Evolutionary conservation across 768 basidiomycete species (phyloP), one percentile per base, ranked within the genome.

Genomic region (Zangia roseola): DNA sequence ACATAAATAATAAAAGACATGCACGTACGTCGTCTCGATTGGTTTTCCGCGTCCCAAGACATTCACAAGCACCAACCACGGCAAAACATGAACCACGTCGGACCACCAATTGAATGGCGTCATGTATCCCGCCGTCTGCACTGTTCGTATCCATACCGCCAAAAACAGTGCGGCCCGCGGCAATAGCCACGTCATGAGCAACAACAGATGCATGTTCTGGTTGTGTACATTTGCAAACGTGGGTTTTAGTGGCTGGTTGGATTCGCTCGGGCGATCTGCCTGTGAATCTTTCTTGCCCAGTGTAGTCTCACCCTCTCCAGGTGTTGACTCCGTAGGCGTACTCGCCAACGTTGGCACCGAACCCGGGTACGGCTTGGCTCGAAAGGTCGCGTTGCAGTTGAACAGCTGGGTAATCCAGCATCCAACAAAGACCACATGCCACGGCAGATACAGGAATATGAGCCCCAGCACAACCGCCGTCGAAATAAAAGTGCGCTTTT

Each of bases 361-460:
- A 17, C 64, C 62, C 16, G 55, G 58, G 23, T 54, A 55, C 7
- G 38, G 23, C 26, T 53, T 54, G 26, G 46, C 34, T 42, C 57
- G 49, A 35, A 37, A 35, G 30, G 55, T 44, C 31, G 64, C 69
- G 16, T 77, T 77, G 56, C 86, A 90, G 31, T 81, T 84, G 57
- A 80, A 71, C 38, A 91, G 69, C 51, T 92, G 91, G 43, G 88
- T 81, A n/a, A 84, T 51, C 83, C 90, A 91, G 55, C 84, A 84
- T 17, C 89, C 84, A 20, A 95, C 75, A 68, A 88, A 94, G 5
- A 88, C 92, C 10, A 94, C 88, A 68, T 97, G 94, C 82, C 91
- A 92, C 0, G 94, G 94, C n/a, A 94, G 74, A 44, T 93, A 70
- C 33, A 89, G 54, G 50, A 86, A 78, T 33, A 94, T 83, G n/a